Conservation (phyloP, 1,284 basidiomycete genomes). For the Puccinia hordei region DNA sequence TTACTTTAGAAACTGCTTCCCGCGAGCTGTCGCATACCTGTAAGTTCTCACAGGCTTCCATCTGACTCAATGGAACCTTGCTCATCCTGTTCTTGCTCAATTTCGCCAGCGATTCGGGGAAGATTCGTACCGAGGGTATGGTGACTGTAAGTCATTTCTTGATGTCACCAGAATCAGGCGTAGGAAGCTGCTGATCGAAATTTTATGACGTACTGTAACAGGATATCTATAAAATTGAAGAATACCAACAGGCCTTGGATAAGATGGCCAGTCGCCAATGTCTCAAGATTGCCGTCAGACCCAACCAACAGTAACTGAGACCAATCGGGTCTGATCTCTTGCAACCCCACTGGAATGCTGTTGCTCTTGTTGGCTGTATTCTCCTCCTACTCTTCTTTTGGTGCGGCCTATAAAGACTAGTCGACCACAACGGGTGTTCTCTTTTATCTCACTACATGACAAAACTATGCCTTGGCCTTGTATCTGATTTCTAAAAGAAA, state of each 20-base stretch:
- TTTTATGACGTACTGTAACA: too few species aligned
- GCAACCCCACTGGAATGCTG: neutral
- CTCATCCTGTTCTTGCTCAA: neutral
- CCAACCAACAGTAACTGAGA: slow-evolving; percentile 25
- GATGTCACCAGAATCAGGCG: too few species aligned
- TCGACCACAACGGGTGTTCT: too few species aligned
- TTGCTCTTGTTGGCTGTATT: too few species aligned
- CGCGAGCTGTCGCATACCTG: slow-evolving; percentile 80
- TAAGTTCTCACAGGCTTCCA: slow-evolving; percentile 19
- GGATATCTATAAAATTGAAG: slow-evolving; percentile 70
- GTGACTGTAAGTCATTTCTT: slow-evolving; percentile 59
- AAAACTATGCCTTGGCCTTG: too few species aligned
- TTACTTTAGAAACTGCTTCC: slow-evolving; percentile 72
- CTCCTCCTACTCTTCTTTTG: too few species aligned
- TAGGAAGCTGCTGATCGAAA: too few species aligned
- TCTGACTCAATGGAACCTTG: neutral
- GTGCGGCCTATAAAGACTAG: too few species aligned
- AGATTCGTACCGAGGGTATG: slow-evolving; percentile 79
- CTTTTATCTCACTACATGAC: too few species aligned
- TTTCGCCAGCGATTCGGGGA: slow-evolving; percentile 67
- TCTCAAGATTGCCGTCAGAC: slow-evolving; percentile 61
- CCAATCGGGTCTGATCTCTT: neutral
- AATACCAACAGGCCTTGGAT: slow-evolving; percentile 78
- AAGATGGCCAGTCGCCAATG: slow-evolving; percentile 69
- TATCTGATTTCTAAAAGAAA: too few species aligned